Conservation (phyloP, 805 yeast species). For the Saccharomycodes ludwigii region DNA sequence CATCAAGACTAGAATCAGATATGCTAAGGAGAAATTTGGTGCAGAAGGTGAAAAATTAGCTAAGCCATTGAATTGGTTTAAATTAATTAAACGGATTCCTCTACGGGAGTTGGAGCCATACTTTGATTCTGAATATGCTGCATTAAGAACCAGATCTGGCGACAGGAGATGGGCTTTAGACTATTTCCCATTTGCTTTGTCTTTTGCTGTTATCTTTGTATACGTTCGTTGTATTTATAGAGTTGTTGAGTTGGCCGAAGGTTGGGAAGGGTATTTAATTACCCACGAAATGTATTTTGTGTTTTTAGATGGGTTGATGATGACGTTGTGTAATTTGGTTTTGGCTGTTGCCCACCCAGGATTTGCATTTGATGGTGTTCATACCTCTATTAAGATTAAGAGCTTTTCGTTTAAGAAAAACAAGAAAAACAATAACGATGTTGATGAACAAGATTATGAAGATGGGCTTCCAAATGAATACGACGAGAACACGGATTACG, state of each 20-base stretch:
- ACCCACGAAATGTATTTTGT: slow-evolving; percentile 47
- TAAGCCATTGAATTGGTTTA: slow-evolving; percentile 6
- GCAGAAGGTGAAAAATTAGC: too few species aligned
- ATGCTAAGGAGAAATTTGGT: slow-evolving; percentile 4
- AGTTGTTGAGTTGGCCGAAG: slow-evolving; percentile 57
- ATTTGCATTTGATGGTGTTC: slow-evolving; percentile 31
- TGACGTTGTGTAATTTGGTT: slow-evolving; percentile 33
- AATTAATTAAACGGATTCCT: slow-evolving; percentile 2
- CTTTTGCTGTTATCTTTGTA: slow-evolving; percentile 39
- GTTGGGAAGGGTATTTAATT: slow-evolving; percentile 59
- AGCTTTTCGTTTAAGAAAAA: background rate
- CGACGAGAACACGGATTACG: too few species aligned
- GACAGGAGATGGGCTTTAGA: slow-evolving; percentile 22
- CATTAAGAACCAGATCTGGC: slow-evolving; percentile 22
- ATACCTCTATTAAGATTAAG: slow-evolving; percentile 15
- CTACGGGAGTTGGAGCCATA: background rate
- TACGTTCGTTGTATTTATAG: slow-evolving; percentile 63
- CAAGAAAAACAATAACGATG: background rate
- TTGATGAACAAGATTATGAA: too few species aligned
- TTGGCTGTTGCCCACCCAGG: slow-evolving; percentile 57
- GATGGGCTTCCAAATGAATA: too few species aligned
- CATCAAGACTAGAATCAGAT: slow-evolving; percentile 16
- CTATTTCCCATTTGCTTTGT: slow-evolving; percentile 32
- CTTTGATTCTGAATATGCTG: slow-evolving; percentile 26
- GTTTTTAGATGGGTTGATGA: slow-evolving; percentile 48